phyloP scores from a whole-genome alignment of 2,329 filamentous ascomycete genomes.

The Samsoniella hepiali region DNA sequence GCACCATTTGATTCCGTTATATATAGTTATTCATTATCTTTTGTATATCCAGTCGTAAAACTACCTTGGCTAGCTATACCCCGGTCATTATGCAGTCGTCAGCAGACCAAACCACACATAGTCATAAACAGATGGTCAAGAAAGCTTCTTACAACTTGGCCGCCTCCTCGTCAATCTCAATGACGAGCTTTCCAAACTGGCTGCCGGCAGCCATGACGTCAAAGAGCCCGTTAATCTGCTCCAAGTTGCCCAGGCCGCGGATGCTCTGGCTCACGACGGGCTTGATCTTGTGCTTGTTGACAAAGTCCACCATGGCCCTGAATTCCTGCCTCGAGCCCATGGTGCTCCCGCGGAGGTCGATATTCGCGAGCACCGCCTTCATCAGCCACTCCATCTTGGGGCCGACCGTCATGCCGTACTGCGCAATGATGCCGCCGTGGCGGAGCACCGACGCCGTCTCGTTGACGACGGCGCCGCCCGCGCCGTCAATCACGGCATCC shows the following conservation, averaged over 20 bases:
- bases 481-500: conserved; percentile 87
- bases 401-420: conserved; percentile 86
- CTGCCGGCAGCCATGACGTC: conserved; percentile 80
- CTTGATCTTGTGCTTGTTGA: conserved; percentile 66
- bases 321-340: conserved; percentile 94
- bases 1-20: not conserved
- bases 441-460: conserved; percentile 68
- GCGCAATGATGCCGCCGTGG: conserved; percentile 75
- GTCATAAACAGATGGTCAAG: no score
- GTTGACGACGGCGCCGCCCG: conserved; percentile 78
- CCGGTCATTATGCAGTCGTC: not conserved
- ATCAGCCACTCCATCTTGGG: conserved; percentile 88
- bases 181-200: conserved; percentile 91
- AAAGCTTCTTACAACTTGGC: conserved; percentile 38
- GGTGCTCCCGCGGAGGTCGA: conserved; percentile 80
- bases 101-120: not conserved
- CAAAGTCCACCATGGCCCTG: conserved; percentile 83
- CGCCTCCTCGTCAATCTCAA: conserved; percentile 56
- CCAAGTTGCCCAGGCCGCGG: conserved; percentile 69
- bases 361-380: conserved; percentile 78
- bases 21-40: not conserved
- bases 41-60: not conserved
- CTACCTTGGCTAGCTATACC: not conserved
- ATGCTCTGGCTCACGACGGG: conserved; percentile 75
- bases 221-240: conserved; percentile 79